These are phyloP conservation scores for Elongisporangium senticosum DNA, from an alignment of 352 stramenopile species.

Conservation along the genomic window DNA sequence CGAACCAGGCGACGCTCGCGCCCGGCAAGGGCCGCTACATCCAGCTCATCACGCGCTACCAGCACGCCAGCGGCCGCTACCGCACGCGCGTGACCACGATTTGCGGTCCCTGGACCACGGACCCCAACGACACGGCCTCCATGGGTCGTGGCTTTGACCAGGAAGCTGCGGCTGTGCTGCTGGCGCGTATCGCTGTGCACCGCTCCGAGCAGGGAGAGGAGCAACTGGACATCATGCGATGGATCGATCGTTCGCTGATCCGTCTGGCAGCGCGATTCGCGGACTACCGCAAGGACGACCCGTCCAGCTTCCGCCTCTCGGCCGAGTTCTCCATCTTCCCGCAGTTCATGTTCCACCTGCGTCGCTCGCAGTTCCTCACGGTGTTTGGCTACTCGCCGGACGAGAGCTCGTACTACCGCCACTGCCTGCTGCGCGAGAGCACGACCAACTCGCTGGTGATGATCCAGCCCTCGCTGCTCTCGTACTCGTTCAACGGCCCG, in stretches of 20 bases:
- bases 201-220: conserved; percentile 83
- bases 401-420: conserved; percentile 97
- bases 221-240: conserved; percentile 86
- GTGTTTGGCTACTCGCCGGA: conserved; percentile 99
- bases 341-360: conserved; percentile 99
- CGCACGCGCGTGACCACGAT: conserved; percentile 96
- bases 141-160: conserved; percentile 98
- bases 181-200: conserved; percentile 88
- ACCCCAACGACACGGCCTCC: conserved; percentile 89
- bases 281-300: conserved; percentile 97
- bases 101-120: conserved; percentile 92
- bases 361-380: conserved; percentile 98
- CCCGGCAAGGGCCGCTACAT: conserved; percentile 94
- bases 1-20: conserved; percentile 67
- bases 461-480: conserved; percentile 99
- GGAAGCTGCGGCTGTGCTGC: conserved; percentile 96
- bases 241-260: conserved; percentile 97
- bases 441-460: conserved; percentile 99
- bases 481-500: conserved; percentile 94
- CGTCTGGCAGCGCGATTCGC: conserved; percentile 98
- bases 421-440: conserved; percentile 93
- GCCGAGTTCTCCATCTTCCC: conserved; percentile 99
- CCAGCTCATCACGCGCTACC: conserved; percentile 98
- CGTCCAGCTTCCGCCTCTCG: conserved; percentile 94
- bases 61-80: conserved; percentile 94